These are phyloP conservation scores for Cicer cuneatum DNA, from an alignment of 306 rosid genomes.

Conservation along the genomic window DNA sequence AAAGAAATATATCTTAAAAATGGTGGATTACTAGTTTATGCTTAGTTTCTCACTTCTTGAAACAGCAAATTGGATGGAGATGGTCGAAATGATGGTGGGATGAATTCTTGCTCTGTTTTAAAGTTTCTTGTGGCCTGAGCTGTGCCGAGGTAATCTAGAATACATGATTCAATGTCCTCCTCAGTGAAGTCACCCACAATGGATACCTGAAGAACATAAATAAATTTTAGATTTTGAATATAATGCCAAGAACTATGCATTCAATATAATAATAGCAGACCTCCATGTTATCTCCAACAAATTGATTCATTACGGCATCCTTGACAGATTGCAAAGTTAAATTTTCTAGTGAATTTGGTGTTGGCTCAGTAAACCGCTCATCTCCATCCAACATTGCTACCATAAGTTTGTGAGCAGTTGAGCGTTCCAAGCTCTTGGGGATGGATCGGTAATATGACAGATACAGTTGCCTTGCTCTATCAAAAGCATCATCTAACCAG, in stretches of 20 bases:
- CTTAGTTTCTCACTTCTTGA: constrained; percentile 80
- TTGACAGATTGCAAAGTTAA: constrained; percentile 85
- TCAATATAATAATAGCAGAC: constrained; percentile 51
- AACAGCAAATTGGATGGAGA: constrained; percentile 78
- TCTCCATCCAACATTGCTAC: constrained; percentile 95
- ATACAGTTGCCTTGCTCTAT: constrained; percentile 93
- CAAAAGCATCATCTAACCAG: constrained; percentile 98
- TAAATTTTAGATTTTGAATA: constrained; percentile 33
- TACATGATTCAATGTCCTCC: constrained; percentile 89
- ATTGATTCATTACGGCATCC: constrained; percentile 92
- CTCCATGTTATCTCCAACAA: constrained; percentile 97
- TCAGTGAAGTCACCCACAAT: constrained; percentile 90
- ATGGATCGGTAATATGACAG: constrained; percentile 93
- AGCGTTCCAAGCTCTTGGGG: constrained; percentile 98
- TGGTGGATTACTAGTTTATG: constrained; percentile 36
- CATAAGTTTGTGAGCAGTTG: constrained; percentile 99
- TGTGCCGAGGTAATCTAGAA: constrained; percentile 97
- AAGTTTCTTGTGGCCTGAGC: constrained; percentile 59
- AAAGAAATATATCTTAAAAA: constrained; percentile 13
- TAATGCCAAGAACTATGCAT: constrained; percentile 35
- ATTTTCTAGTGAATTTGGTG: constrained; percentile 83
- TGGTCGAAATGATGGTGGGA: constrained; percentile 72
- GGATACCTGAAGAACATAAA: constrained; percentile 66
- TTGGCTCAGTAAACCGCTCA: constrained; percentile 95
- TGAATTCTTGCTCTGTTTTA: constrained; percentile 47